Evolutionary conservation across 129 eudicot genomes (phyloP), one percentile per base, ranked within the genome.

Genomic region (Arctium lappa): DNA sequence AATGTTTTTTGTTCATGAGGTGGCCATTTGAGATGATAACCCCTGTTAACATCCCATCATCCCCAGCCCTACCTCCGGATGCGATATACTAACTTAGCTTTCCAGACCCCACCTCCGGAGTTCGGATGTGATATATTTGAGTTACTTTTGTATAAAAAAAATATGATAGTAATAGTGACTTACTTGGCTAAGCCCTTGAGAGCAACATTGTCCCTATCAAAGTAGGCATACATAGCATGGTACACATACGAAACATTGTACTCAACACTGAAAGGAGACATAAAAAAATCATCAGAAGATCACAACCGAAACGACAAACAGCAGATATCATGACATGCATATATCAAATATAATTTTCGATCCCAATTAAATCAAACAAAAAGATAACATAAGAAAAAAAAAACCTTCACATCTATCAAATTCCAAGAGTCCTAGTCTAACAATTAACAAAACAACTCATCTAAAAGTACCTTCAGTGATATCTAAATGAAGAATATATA

Each of bases 161-260:
- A 62, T 72, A 72, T 15, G 62, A 40, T 15, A 30, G 74, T 31
- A n/a, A 62, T n/a, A 72, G 56, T 32, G 79, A 31, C 83, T 86
- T 91, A 94, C 98, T 92, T 94, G 44, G 98, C 97, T 78, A 92
- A 90, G 63, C 98, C 98, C 88, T 83, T 94, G 77, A 92, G 97
- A 76, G 98, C 98, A 86, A 94, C 93, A 50, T 94, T 94, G 85
- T 94, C 98, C 60, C 97, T 85, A 69, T 94, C 97, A 63, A 94
- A 94, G 82, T 94, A 94, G 69, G 98, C 98, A 85, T 77, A 92
- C 97, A 94, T 85, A 31, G 97, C 95, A 86, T 94, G 98, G 76
- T 94, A 94, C 63, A 94, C 98, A 69, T 94, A 92, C 0, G 98
- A 94, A 80, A 94, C 98, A 85, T 89, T 94, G 90, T 94, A 94